Conservation (phyloP, 1,284 basidiomycete species). For the Tilletia walkeri region DNA sequence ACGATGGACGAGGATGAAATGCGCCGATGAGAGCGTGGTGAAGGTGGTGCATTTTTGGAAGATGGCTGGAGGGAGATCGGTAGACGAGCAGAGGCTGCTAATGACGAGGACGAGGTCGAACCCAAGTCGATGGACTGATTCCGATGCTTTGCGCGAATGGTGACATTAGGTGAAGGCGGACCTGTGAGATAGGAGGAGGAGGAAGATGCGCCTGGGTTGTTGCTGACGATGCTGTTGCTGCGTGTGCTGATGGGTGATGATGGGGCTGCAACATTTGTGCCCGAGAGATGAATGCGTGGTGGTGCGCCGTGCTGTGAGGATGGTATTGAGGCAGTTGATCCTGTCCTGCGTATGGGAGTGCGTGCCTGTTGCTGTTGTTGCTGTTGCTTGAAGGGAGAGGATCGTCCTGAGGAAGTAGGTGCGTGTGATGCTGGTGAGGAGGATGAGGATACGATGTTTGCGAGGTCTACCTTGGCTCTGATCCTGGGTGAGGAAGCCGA, state of each 20-base stretch:
- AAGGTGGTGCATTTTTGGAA: background rate
- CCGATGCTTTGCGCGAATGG: constrained; percentile 2
- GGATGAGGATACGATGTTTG: constrained; percentile 2
- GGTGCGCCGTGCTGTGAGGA: background rate
- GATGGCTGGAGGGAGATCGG: background rate
- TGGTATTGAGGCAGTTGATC: background rate
- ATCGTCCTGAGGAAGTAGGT: constrained; percentile 11
- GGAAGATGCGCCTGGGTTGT: no score
- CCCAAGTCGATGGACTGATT: constrained; percentile 6
- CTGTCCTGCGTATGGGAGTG: background rate
- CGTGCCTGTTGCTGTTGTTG: constrained; percentile 3
- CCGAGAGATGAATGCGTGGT: background rate
- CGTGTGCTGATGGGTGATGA: background rate
- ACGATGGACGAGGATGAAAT: constrained; percentile 4
- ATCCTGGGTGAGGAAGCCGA: constrained; percentile 8
- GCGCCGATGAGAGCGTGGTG: background rate
- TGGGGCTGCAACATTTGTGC: background rate
- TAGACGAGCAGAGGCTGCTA: background rate
- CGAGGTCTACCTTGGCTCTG: constrained; percentile 3
- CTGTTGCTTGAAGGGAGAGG: constrained; percentile 10
- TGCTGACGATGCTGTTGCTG: constrained; percentile 8
- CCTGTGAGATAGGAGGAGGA: background rate
- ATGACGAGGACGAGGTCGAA: background rate
- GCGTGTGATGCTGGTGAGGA: background rate
- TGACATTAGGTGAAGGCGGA: background rate